Base-by-base conservation (phyloP, 169 alveolate genomes). In the Eimeria necatrix region DNA sequence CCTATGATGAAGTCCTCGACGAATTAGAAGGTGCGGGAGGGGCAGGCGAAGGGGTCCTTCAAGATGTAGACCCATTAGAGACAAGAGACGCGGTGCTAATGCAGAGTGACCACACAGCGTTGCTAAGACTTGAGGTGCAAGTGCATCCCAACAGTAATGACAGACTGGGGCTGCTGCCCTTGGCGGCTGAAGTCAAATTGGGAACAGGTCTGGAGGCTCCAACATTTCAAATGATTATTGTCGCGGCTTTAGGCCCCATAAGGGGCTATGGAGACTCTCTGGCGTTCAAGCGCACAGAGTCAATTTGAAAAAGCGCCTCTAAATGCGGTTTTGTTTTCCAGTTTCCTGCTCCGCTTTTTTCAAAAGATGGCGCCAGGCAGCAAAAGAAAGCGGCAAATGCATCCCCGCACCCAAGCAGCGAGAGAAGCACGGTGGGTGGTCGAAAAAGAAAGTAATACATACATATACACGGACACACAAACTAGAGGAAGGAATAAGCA, bases 1-100 rank as follows among this genome's bases (percentile, higher is more conserved):
- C 84, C n/a, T 86, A 86, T 74, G 93, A 86, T 32, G 93, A 86
- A 48, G 22, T 86, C n/a, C 70, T 86, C 12, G 93, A 64, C 49
- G 93, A 86, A 26, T 18, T 86, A n/a, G n/a, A 18, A n/a, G 68
- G 18, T 4, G 26, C 16, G 3, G 84, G 20, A 4, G 93, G 51
- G 26, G 71, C 64, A 46, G 84, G 20, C 46, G 49, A 8, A n/a
- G 88, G 41, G 26, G 68, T 26, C n/a, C 32, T 22, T 32, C 49
- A 64, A 18, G 80, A 84, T 18, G n/a, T 51, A 8, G 74, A 18
- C 74, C 18, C 18, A 9, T 7, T 48, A 22, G 51, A 32, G n/a
- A 71, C 46, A 10, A n/a, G 83, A 71, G 51, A 71, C 48, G 83
- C 51, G 18, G 94, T 88, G 20, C 59, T 48, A 32, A 24, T 46